Evolutionary conservation across 2,329 filamentous ascomycete genomes (phyloP), one percentile per base, ranked within the genome.

Genomic region (Fonsecaea multimorphosa): DNA sequence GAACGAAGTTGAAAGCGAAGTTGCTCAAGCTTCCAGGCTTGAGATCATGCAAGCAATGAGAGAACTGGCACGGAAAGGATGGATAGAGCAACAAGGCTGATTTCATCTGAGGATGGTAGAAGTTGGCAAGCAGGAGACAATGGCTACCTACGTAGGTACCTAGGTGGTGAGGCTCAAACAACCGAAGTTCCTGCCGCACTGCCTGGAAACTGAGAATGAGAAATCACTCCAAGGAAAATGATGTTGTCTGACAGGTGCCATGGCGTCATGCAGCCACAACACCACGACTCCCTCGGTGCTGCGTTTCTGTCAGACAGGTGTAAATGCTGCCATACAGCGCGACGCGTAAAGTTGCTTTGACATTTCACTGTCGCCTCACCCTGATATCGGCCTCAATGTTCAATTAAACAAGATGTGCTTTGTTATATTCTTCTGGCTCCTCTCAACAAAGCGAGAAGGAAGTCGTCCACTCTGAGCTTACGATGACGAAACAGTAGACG

Each of bases 271-370:
- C 0, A 9, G 14, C 36, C 9, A 19, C 14, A 14, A 9, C 1
- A 3, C 5, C 6, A 1, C 38, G 1, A 11, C 22, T 27, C 8
- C 19, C 0, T 8, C 44, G 6, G 44, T 49, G 22, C 19, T 27
- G 11, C 9, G 22, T 14, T 49, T 27, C 22, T 49, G 44, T 49
- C 44, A 49, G 44, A 49, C 44, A 14, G 2, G 44, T 12, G 19
- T 3, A n/a, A 24, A 27, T 49, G 9, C 19, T 3, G 8, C n/a
- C n/a, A n/a, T 8, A 49, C 19, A 24, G 44, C 19, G 19, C 19
- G 44, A 49, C 44, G 44, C 44, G 44, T 24, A 49, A 49, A 49
- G 22, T n/a, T 49, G 44, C 8, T 16, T 49, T 49, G 44, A 24
- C 19, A 49, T 3, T 49, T 24, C 19, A 49, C 44, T 12, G 22